phyloP scores from a whole-genome alignment of 192 early-diverging fungal genomes.

The Coemansia aciculifera region DNA sequence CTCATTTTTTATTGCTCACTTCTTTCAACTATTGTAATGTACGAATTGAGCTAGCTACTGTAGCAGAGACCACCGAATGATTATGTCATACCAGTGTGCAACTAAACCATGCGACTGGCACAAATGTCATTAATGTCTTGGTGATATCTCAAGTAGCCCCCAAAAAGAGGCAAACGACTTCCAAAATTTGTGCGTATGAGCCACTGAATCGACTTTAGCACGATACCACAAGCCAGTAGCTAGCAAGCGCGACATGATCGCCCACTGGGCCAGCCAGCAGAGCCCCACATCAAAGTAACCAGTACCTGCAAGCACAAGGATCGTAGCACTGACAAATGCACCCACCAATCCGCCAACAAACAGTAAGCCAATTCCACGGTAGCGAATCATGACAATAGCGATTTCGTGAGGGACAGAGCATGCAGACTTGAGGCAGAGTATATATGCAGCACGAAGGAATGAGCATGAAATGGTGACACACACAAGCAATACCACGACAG shows the following conservation, averaged over 20 bases:
- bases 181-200: slow-evolving; percentile 20
- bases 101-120: background rate
- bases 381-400: slow-evolving; percentile 16
- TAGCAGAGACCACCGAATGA: background rate
- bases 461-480: background rate
- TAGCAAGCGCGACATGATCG: slow-evolving; percentile 22
- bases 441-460: background rate
- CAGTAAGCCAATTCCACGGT: slow-evolving; percentile 30
- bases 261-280: slow-evolving; percentile 30
- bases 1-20: background rate
- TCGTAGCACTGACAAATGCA: slow-evolving; percentile 1
- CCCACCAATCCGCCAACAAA: slow-evolving; percentile 16
- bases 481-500: background rate
- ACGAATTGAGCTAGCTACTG: background rate
- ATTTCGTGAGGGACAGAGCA: slow-evolving; percentile 17
- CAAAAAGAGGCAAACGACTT: background rate
- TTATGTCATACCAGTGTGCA: background rate
- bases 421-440: background rate
- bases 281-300: slow-evolving; percentile 9
- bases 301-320: slow-evolving; percentile 4
- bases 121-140: background rate
- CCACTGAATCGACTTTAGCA: slow-evolving; percentile 10
- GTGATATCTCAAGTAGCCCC: background rate
- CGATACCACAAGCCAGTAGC: slow-evolving; percentile 26
- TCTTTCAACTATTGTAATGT: background rate